Conservation (phyloP, 169 alveolate genomes). For the Plasmodium inui region DNA sequence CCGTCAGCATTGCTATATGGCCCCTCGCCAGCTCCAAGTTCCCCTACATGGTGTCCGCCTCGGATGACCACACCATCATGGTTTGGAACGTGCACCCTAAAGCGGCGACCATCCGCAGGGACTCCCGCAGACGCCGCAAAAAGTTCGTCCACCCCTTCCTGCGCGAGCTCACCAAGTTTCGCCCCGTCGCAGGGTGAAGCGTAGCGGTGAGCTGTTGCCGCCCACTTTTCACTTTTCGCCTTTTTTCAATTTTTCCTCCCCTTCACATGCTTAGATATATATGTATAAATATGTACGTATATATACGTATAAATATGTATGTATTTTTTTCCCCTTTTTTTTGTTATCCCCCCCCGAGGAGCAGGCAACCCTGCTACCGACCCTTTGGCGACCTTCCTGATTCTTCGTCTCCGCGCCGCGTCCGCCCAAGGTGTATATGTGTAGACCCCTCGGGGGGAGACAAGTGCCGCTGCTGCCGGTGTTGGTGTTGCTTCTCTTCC, state of each 20-base stretch:
- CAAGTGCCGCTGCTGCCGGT: background rate
- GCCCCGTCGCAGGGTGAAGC: background rate
- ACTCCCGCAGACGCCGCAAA: constrained; percentile 2
- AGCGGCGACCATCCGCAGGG: background rate
- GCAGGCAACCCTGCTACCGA: background rate
- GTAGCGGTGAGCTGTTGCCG: background rate
- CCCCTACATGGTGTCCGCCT: constrained; percentile 80
- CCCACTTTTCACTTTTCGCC: background rate
- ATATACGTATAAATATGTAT: background rate
- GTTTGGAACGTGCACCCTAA: constrained; percentile 79
- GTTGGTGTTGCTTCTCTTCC: no score
- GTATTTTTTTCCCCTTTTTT: background rate
- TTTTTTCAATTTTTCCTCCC: background rate
- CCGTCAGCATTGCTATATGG: constrained; percentile 91
- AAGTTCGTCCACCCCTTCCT: constrained; percentile 58
- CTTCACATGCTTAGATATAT: background rate
- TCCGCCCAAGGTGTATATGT: background rate
- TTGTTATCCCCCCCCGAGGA: background rate
- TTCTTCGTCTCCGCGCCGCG: background rate
- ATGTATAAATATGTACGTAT: background rate
- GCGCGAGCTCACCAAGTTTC: constrained; percentile 21
- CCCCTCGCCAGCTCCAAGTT: constrained; percentile 47
- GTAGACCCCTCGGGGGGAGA: background rate
- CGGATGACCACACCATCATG: constrained; percentile 84
- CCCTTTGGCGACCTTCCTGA: no score